A percentile compares a stretch with the other conserved stretches of the same genome.
These are phyloP conservation scores for Irpex rosettiformis DNA, from an alignment of 1,284 basidiomycete genomes.

Conservation along the genomic window DNA sequence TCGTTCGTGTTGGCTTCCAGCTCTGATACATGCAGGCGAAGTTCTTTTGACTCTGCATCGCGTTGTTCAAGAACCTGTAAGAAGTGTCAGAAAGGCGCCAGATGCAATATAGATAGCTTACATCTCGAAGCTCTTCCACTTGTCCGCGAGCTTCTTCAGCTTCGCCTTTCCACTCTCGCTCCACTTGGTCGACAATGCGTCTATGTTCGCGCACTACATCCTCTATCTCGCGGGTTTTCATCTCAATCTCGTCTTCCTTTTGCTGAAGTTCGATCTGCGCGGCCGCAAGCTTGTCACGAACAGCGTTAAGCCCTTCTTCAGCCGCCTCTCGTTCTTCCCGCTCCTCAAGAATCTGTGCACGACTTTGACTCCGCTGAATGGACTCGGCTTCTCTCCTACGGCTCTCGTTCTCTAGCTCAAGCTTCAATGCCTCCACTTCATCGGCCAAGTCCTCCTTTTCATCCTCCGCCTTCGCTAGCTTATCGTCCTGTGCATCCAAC, in stretches of 20 bases:
- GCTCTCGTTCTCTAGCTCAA: slow-evolving; percentile 69
- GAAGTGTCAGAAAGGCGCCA: slow-evolving; percentile 2
- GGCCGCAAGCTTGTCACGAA: slow-evolving; percentile 74
- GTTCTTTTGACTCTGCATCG: slow-evolving; percentile 69
- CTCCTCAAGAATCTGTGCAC: slow-evolving; percentile 65
- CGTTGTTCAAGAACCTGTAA: slow-evolving; percentile 67
- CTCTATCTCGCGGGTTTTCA: slow-evolving; percentile 69
- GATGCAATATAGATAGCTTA: slow-evolving; percentile 31
- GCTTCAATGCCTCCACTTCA: slow-evolving; percentile 54
- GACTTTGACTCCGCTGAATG: slow-evolving; percentile 65
- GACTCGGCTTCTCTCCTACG: slow-evolving; percentile 58
- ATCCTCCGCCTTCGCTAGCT: slow-evolving; percentile 55
- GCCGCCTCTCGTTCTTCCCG: slow-evolving; percentile 67
- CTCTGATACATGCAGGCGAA: slow-evolving; percentile 69
- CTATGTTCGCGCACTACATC: slow-evolving; percentile 66
- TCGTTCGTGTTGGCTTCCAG: slow-evolving; percentile 69
- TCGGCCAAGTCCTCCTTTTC: slow-evolving; percentile 71
- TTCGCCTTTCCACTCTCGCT: slow-evolving; percentile 77
- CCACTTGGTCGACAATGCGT: slow-evolving; percentile 62
- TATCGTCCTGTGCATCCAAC: slow-evolving; percentile 60
- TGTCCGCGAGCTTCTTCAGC: slow-evolving; percentile 68
- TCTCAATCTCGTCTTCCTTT: slow-evolving; percentile 78
- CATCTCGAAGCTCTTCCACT: slow-evolving; percentile 75
- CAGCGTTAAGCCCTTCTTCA: slow-evolving; percentile 69
- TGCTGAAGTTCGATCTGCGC: slow-evolving; percentile 78